phyloP scores from a whole-genome alignment of 352 stramenopile species.

The Globisporangium cylindrosporum region DNA sequence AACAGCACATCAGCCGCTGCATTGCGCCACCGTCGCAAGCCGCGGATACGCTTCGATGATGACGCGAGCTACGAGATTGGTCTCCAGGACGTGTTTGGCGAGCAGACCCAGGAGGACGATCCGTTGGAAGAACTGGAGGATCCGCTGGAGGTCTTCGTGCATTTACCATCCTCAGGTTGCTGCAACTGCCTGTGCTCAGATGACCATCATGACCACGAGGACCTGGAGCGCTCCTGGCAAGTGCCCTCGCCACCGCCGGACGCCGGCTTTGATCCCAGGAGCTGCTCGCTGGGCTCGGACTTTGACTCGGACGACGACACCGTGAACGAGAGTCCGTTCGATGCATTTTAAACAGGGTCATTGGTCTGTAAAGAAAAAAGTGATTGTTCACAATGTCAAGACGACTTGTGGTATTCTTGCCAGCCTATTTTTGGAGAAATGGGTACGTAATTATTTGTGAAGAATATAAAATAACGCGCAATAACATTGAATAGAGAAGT shows the following conservation, averaged over 20 bases:
- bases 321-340: constrained; percentile 8
- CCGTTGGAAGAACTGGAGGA: background rate
- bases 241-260: constrained; percentile 14
- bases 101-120: constrained; percentile 9
- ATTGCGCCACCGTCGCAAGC: constrained; percentile 11
- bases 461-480: background rate
- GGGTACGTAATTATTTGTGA: background rate
- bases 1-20: no score
- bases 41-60: constrained; percentile 13
- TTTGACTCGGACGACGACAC: constrained; percentile 8
- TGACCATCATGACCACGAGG: background rate
- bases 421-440: background rate
- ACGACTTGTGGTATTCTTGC: background rate
- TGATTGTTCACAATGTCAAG: background rate
- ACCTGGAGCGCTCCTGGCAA: constrained; percentile 14
- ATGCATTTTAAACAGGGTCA: background rate
- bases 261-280: constrained; percentile 12
- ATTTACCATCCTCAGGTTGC: background rate
- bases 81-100: constrained; percentile 10
- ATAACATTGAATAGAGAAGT: background rate
- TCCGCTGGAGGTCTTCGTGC: background rate
- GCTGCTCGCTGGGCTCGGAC: constrained; percentile 1
- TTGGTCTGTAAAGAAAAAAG: background rate
- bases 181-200: constrained; percentile 12
- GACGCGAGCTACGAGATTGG: constrained; percentile 8